These are phyloP conservation scores for Fraxinus cuspidata DNA, from an alignment of 257 asterid genomes.

Conservation along the genomic window DNA sequence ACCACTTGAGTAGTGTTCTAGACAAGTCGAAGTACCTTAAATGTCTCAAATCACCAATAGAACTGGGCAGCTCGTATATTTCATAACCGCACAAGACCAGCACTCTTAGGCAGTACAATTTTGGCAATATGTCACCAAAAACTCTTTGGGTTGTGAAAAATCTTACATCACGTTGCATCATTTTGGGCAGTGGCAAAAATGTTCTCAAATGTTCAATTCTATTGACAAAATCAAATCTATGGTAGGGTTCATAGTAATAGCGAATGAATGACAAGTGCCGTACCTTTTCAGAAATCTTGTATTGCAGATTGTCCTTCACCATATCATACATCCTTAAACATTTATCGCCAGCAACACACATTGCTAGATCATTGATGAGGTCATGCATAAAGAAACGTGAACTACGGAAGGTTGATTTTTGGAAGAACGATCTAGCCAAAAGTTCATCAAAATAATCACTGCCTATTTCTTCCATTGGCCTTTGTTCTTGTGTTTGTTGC, in stretches of 20 bases:
- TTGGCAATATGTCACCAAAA: slow-evolving; percentile 25
- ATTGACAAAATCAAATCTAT: slow-evolving; percentile 23
- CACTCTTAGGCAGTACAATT: slow-evolving; percentile 26
- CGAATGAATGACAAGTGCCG: slow-evolving; percentile 36
- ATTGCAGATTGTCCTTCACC: slow-evolving; percentile 12
- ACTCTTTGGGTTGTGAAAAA: slow-evolving; percentile 17
- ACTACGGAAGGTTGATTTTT: slow-evolving; percentile 6
- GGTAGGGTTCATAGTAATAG: slow-evolving; percentile 25
- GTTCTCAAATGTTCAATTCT: slow-evolving; percentile 31
- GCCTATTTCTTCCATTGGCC: slow-evolving; percentile 32
- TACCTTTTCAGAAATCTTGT: slow-evolving; percentile 17
- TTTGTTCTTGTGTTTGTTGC: slow-evolving; percentile 21
- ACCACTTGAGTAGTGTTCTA: slow-evolving; percentile 1
- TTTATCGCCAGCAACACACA: slow-evolving; percentile 33
- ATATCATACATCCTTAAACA: slow-evolving; percentile 35
- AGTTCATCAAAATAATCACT: slow-evolving; percentile 32
- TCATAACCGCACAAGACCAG: slow-evolving; percentile 30
- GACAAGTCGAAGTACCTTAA: slow-evolving; percentile 32
- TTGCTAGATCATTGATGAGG: slow-evolving; percentile 37
- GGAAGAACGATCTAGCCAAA: slow-evolving; percentile 32
- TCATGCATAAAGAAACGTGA: slow-evolving; percentile 35
- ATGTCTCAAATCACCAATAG: slow-evolving; percentile 32
- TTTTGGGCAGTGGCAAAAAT: slow-evolving; percentile 32
- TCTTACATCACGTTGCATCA: background rate
- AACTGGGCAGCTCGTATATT: slow-evolving; percentile 30